These are phyloP conservation scores for Zizania latifolia DNA, from an alignment of 176 grass and related monocot genomes.

Conservation along the genomic window DNA sequence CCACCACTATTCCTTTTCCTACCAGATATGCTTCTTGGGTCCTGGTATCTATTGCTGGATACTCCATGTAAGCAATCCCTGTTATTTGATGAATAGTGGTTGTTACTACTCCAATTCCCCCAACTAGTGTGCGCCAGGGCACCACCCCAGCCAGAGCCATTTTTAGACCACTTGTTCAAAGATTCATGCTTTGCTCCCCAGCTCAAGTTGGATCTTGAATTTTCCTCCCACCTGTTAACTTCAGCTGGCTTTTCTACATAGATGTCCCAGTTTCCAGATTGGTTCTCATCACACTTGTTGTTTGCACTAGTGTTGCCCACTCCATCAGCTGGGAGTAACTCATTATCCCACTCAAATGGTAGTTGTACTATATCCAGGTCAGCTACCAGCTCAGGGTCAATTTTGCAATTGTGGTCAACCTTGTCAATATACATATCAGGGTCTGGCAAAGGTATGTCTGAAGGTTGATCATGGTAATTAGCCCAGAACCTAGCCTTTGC, in stretches of 20 bases:
- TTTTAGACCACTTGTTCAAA: constrained; percentile 16
- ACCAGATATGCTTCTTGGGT: constrained; percentile 9
- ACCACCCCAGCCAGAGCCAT: constrained; percentile 28
- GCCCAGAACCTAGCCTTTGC: constrained; percentile 35
- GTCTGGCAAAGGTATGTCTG: constrained; percentile 26
- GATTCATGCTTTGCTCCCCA: constrained; percentile 31
- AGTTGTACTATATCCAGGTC: constrained; percentile 24
- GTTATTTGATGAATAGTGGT: not conserved
- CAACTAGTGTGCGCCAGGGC: not conserved
- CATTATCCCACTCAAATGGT: constrained; percentile 21
- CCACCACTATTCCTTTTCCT: constrained; percentile 30
- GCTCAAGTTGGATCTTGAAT: not conserved
- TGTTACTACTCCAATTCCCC: not conserved
- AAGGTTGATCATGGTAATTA: constrained; percentile 36
- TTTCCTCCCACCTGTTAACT: constrained; percentile 37
- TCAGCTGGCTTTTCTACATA: constrained; percentile 37
- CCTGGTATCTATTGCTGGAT: constrained; percentile 20
- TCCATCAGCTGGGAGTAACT: not conserved
- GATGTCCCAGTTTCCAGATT: constrained; percentile 37
- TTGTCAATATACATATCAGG: constrained; percentile 37
- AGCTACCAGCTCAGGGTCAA: constrained; percentile 34
- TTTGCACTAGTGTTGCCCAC: not conserved
- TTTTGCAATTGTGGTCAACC: constrained; percentile 17
- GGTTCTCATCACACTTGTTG: constrained; percentile 7
- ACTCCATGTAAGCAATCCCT: constrained; percentile 4